These are phyloP conservation scores for Rhizopus arrhizus DNA, from an alignment of 371 early-diverging fungal genomes.

Conservation along the genomic window DNA sequence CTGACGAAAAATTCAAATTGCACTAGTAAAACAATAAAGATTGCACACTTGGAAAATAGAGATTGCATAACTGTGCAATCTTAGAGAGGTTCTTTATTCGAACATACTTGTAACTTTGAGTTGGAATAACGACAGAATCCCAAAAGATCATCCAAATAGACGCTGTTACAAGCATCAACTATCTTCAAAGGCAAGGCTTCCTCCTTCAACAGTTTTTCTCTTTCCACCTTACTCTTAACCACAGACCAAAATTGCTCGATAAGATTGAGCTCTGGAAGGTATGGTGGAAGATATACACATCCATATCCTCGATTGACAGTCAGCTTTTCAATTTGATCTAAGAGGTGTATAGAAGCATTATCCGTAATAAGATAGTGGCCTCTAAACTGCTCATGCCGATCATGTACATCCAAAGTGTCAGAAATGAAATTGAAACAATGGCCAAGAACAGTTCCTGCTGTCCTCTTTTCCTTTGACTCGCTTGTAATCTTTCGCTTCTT, in stretches of 20 bases:
- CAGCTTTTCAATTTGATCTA: neutral
- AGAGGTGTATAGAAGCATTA: neutral
- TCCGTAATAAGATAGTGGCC: conserved; percentile 14
- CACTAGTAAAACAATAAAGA: neutral
- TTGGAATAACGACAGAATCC: conserved; percentile 9
- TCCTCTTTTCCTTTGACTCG: conserved; percentile 2
- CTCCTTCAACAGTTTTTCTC: conserved; percentile 2
- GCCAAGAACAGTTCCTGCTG: neutral
- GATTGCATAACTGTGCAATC: conserved; percentile 11
- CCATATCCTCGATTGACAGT: conserved; percentile 3
- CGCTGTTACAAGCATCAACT: conserved; percentile 8
- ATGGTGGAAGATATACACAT: conserved; percentile 13
- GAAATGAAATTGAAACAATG: conserved; percentile 15
- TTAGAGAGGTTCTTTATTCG: conserved; percentile 11
- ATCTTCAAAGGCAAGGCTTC: conserved; percentile 5
- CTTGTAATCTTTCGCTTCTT: conserved; percentile 11
- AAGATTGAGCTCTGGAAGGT: conserved; percentile 13
- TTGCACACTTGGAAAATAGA: conserved; percentile 1
- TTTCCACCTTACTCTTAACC: conserved; percentile 5
- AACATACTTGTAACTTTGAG: conserved; percentile 4
- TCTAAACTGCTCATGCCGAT: conserved; percentile 7
- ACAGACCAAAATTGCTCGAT: conserved; percentile 18
- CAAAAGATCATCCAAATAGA: conserved; percentile 2
- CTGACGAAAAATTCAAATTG: neutral
- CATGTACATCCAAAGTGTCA: conserved; percentile 7